Evolutionary conservation across 2,329 filamentous ascomycete species (phyloP), one percentile per base, ranked within the genome.

Genomic region (Rutstroemia sp.): DNA sequence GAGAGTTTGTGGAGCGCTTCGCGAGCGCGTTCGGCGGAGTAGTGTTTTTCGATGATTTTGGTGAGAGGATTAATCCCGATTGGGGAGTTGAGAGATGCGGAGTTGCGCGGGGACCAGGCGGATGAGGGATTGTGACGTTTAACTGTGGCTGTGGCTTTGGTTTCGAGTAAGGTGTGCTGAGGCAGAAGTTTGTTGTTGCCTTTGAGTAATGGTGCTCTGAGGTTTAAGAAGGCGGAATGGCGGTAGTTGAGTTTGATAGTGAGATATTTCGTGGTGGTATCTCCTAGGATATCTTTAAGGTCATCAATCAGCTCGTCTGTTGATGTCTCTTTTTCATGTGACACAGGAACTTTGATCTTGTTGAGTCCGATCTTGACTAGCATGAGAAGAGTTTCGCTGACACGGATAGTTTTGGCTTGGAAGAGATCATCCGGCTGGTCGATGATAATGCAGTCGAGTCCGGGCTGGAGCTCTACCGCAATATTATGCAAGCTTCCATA

Each of bases 241-340:
- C 72, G 72, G 63, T 84, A 86, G 6, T 71, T 76, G 7, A 85
- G 61, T 19, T 72, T 71, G 16, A 84, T 71, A 3, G 73, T 73
- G 50, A 84, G 68, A 60, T 81, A 84, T 37, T 76, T 73, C 16
- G 73, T 73, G 19, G 67, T 67, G 3, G 71, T 71, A 52, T 74
- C 72, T 30, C 81, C 80, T 2, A 86, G 75, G 55, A 83, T 76
- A 30, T 72, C 70, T 63, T 85, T 80, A 10, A 86, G 71, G 56
- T 84, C 79, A 23, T 79, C 75, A 16, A 86, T 81, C 34, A 85
- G 70, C 42, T 79, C 73, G 12, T 84, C 79, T 0, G 81, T 77
- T 41, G 71, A 74, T 17, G 49, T 47, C 48, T 75, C 71, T 34
- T 70, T 69, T 8, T 63, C 34, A 52, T 74, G 69, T 19, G 50